Conservation (phyloP, 495 filamentous ascomycete genomes). For the Tetracladium marchalianum region DNA sequence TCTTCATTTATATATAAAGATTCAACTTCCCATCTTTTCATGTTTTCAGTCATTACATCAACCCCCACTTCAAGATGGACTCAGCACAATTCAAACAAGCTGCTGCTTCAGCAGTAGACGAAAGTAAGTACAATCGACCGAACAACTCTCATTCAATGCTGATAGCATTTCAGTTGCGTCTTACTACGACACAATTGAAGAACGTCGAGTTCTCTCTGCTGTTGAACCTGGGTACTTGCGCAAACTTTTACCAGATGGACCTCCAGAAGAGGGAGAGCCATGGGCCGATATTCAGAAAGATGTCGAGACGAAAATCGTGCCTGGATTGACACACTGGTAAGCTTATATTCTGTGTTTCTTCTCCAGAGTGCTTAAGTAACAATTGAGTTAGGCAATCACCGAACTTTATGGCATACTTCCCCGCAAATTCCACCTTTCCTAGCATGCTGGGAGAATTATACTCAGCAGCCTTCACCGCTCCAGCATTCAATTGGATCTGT, state of each 20-base stretch:
- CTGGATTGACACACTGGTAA: slow-evolving; percentile 91
- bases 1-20: too few relatives aligned
- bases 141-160: slow-evolving; percentile 3
- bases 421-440: slow-evolving; percentile 72
- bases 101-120: slow-evolving; percentile 72
- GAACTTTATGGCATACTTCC: slow-evolving; percentile 96
- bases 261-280: slow-evolving; percentile 63
- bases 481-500: slow-evolving; percentile 97
- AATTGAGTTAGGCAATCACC: slow-evolving; percentile 54
- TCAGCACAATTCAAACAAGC: slow-evolving; percentile 72
- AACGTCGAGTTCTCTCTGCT: slow-evolving; percentile 63
- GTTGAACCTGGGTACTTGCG: slow-evolving; percentile 82
- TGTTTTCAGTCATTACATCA: too few relatives aligned
- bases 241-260: slow-evolving; percentile 62
- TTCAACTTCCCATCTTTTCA: too few relatives aligned
- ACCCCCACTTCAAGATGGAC: slow-evolving; percentile 49
- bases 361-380: background rate
- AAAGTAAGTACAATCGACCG: slow-evolving; percentile 49
- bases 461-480: slow-evolving; percentile 74
- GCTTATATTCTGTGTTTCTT: background rate
- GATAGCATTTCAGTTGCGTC: slow-evolving; percentile 50
- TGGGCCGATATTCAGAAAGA: slow-evolving; percentile 80
- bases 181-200: slow-evolving; percentile 70
- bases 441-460: slow-evolving; percentile 92
- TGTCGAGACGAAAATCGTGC: slow-evolving; percentile 81